Evolutionary conservation across 306 rosid genomes (phyloP).

Genomic region (Cucumis cinereus): DNA sequence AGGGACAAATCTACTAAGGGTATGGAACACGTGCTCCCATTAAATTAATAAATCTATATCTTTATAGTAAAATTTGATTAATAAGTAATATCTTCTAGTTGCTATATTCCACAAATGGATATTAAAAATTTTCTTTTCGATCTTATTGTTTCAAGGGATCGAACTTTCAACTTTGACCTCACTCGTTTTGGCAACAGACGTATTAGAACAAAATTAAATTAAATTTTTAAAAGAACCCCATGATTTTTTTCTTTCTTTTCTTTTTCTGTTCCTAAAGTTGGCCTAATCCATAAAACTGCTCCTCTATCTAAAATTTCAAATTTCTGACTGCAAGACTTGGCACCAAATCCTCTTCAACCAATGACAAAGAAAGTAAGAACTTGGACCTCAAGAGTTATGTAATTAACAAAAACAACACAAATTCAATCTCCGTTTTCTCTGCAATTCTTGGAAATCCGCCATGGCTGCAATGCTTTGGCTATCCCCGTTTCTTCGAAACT

Average conservation of each 20-base stretch:
- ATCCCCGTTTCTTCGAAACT: slow-evolving; percentile 7
- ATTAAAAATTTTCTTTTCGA: too few relatives aligned
- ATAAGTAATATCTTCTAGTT: too few relatives aligned
- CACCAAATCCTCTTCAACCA: neutral
- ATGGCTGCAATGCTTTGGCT: slow-evolving; percentile 20
- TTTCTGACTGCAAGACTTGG: neutral
- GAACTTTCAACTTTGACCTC: too few relatives aligned
- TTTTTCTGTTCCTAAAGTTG: neutral
- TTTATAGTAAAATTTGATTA: too few relatives aligned
- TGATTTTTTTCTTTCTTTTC: neutral
- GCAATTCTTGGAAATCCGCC: neutral
- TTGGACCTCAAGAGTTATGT: neutral
- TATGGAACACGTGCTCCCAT: too few relatives aligned
- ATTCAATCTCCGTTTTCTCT: neutral
- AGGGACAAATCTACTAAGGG: too few relatives aligned
- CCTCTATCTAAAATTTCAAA: neutral
- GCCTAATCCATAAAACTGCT: slow-evolving; percentile 1
- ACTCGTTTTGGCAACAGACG: too few relatives aligned
- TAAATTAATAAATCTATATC: too few relatives aligned
- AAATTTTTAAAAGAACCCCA: neutral
- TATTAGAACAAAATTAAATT: too few relatives aligned
- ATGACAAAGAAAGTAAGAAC: neutral
- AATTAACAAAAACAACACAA: neutral
- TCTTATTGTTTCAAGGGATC: too few relatives aligned
- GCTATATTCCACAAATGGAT: too few relatives aligned